Percentiles rank a stretch among this genome's conserved stretches.
Conservation (phyloP, 2,329 filamentous ascomycete species). For the Curvularia spicifera region DNA sequence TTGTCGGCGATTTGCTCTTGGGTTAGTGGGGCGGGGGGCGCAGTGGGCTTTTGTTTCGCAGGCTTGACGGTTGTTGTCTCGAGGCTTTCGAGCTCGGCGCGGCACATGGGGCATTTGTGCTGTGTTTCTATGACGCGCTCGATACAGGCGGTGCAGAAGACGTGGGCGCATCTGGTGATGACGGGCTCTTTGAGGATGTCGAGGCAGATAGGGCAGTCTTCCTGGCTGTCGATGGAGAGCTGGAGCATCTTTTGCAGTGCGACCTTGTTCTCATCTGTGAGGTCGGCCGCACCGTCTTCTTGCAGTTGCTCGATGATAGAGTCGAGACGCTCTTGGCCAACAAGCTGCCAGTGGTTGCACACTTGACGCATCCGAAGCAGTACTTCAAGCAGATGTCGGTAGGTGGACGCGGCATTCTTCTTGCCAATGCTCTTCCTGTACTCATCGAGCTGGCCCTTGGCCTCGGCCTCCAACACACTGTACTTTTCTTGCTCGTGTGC, state of each 20-base stretch:
- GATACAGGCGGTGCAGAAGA: conserved; percentile 78
- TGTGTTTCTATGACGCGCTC: conserved; percentile 75
- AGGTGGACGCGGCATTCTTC: conserved; percentile 56
- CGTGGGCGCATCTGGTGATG: conserved; percentile 84
- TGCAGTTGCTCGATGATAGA: conserved; percentile 75
- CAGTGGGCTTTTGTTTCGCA: conserved; percentile 57
- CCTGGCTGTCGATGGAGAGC: conserved; percentile 77
- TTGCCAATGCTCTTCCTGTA: conserved; percentile 59
- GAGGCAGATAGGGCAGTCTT: conserved; percentile 83
- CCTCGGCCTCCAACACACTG: conserved; percentile 72
- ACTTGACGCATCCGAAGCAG: conserved; percentile 82
- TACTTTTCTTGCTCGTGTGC: conserved; percentile 79
- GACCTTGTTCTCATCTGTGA: conserved; percentile 74
- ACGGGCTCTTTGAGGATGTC: conserved; percentile 74
- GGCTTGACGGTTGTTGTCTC: conserved; percentile 67
- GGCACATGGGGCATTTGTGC: conserved; percentile 84
- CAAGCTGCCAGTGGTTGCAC: conserved; percentile 89
- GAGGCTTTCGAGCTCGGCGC: conserved; percentile 64
- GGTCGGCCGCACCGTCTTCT: conserved; percentile 68
- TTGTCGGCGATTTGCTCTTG: conserved; percentile 59
- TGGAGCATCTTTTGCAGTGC: conserved; percentile 78
- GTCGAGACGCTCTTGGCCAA: conserved; percentile 71
- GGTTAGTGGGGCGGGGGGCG: conserved; percentile 22
- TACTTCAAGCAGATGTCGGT: conserved; percentile 79
- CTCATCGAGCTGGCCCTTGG: conserved; percentile 71